These are phyloP conservation scores for Endocarpon pusillum DNA, from an alignment of 495 filamentous ascomycete genomes.

Conservation along the genomic window DNA sequence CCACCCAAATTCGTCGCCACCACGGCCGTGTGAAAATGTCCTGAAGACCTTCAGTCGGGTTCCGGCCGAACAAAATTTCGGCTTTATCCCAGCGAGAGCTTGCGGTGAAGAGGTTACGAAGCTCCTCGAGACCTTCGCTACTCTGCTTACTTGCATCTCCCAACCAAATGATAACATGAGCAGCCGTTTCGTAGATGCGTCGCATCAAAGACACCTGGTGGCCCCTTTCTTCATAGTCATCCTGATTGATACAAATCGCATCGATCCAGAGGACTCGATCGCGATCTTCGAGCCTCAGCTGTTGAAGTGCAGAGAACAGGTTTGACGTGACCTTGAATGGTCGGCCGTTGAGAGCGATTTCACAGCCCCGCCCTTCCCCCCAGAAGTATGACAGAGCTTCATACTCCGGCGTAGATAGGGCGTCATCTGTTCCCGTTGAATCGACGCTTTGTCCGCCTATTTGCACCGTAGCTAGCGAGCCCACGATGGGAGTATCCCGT, in stretches of 20 bases:
- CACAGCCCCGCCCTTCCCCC: slow-evolving; percentile 10
- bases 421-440: no score
- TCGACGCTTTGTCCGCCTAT: no score
- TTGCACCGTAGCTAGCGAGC: no score
- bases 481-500: no score
- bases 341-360: slow-evolving; percentile 10
- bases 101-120: no score
- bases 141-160: not conserved
- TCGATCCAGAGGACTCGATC: slow-evolving; percentile 18
- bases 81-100: no score
- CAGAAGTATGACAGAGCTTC: slow-evolving; percentile 24
- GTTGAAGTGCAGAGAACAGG: slow-evolving; percentile 12
- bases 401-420: no score
- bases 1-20: not conserved
- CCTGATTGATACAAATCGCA: slow-evolving; percentile 20
- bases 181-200: slow-evolving; percentile 13
- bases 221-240: slow-evolving; percentile 13
- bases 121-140: no score
- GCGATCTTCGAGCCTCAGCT: slow-evolving; percentile 12
- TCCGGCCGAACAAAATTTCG: no score
- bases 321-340: slow-evolving; percentile 11
- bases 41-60: no score
- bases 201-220: slow-evolving; percentile 18
- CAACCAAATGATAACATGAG: slow-evolving; percentile 14
- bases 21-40: not conserved